These are phyloP conservation scores for Iberis pinnata DNA, from an alignment of 345 rosid species.

Conservation along the genomic window DNA sequence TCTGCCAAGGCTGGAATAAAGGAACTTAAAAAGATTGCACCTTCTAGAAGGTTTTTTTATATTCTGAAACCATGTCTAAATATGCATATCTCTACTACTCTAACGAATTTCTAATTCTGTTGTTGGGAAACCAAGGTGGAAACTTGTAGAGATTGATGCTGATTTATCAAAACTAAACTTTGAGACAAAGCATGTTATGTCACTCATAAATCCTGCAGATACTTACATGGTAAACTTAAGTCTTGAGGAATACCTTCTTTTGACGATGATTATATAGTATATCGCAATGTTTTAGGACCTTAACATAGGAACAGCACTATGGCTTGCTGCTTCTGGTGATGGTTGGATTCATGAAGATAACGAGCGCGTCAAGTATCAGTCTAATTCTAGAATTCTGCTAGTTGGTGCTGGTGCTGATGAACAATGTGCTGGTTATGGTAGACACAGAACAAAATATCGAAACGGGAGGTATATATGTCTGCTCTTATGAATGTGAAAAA, in stretches of 20 bases:
- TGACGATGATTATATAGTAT: background rate
- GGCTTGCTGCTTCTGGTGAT: slow-evolving; percentile 83
- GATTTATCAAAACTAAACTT: slow-evolving; percentile 54
- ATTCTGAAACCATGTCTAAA: background rate
- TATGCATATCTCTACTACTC: background rate
- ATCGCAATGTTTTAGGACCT: slow-evolving; percentile 55
- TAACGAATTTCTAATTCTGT: background rate
- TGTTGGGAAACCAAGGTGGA: slow-evolving; percentile 61
- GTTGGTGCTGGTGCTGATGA: slow-evolving; percentile 98
- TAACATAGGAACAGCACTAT: slow-evolving; percentile 85
- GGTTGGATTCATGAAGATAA: slow-evolving; percentile 56
- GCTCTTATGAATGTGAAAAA: slow-evolving; percentile 2
- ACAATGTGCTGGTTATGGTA: slow-evolving; percentile 97
- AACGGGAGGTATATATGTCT: slow-evolving; percentile 48
- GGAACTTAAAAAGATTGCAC: slow-evolving; percentile 68
- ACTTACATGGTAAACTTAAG: slow-evolving; percentile 68
- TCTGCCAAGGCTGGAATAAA: slow-evolving; percentile 63
- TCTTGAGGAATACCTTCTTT: background rate
- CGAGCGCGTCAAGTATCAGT: slow-evolving; percentile 41
- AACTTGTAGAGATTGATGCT: slow-evolving; percentile 83
- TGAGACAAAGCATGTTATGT: slow-evolving; percentile 67
- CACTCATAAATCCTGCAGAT: slow-evolving; percentile 79
- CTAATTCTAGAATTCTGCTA: slow-evolving; percentile 63
- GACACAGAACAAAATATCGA: slow-evolving; percentile 79
- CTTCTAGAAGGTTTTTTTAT: slow-evolving; percentile 64